These are phyloP conservation scores for Xylaria grammica DNA, from an alignment of 495 filamentous ascomycete species.

Conservation along the genomic window DNA sequence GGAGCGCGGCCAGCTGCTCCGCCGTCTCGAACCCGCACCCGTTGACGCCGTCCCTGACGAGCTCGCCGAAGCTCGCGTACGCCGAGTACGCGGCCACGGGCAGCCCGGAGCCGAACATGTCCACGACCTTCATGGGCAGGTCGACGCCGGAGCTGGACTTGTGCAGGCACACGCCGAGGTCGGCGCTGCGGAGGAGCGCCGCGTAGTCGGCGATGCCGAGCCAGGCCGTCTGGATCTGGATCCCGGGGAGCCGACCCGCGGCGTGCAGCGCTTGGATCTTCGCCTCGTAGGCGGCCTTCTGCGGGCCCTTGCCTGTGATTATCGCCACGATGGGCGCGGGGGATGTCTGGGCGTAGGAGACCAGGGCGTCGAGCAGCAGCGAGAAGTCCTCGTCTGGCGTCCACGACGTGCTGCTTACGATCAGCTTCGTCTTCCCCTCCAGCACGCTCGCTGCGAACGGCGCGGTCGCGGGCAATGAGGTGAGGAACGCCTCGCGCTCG, in stretches of 20 bases:
- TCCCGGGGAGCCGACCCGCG: constrained; percentile 64
- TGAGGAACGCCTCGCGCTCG: constrained; percentile 63
- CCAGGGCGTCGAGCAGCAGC: constrained; percentile 82
- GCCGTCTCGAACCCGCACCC: constrained; percentile 78
- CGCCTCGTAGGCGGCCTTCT: constrained; percentile 74
- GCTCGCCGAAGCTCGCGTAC: constrained; percentile 85
- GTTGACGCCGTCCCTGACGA: constrained; percentile 85
- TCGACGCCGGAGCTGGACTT: constrained; percentile 93
- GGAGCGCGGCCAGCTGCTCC: constrained; percentile 59
- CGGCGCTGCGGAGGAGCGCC: constrained; percentile 80
- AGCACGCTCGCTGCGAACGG: constrained; percentile 62
- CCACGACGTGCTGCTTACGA: constrained; percentile 95
- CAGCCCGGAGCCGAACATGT: constrained; percentile 94
- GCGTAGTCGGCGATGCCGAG: constrained; percentile 85
- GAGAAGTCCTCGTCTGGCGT: constrained; percentile 96
- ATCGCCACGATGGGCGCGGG: constrained; percentile 72
- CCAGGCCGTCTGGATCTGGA: constrained; percentile 81
- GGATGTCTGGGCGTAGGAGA: constrained; percentile 61
- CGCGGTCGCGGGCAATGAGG: constrained; percentile 61
- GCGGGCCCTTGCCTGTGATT: constrained; percentile 92
- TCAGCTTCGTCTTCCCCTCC: constrained; percentile 60
- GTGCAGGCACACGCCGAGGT: constrained; percentile 89
- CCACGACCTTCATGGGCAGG: constrained; percentile 98
- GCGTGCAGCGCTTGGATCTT: constrained; percentile 63
- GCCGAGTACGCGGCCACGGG: constrained; percentile 85